Conservation (phyloP, 345 rosid genomes). For the Camelina hispida region DNA sequence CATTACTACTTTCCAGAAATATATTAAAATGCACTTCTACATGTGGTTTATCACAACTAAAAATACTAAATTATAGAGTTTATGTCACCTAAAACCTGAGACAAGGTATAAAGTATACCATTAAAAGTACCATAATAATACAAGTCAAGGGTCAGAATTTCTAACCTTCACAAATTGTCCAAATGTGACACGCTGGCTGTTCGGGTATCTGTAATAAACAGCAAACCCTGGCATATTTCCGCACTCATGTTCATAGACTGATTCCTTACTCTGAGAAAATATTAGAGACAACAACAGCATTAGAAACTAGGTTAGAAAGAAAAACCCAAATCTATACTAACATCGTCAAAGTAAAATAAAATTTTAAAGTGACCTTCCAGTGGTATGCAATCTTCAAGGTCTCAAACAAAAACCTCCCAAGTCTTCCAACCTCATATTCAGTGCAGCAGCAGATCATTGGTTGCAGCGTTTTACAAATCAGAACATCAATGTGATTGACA, state of each 20-base stretch:
- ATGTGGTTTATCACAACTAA: conserved; percentile 1
- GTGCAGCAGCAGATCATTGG: conserved; percentile 99
- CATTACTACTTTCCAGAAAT: conserved; percentile 24
- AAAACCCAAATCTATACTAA: neutral
- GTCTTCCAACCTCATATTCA: conserved; percentile 97
- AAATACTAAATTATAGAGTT: conserved; percentile 1
- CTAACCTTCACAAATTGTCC: conserved; percentile 98
- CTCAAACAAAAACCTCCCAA: conserved; percentile 92
- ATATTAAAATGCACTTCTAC: conserved; percentile 12
- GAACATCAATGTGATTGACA: conserved; percentile 97
- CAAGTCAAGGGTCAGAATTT: conserved; percentile 28
- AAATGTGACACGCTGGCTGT: conserved; percentile 97
- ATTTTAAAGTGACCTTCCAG: conserved; percentile 74
- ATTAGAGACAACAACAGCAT: conserved; percentile 32
- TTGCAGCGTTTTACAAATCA: conserved; percentile 95
- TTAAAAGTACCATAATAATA: conserved; percentile 5
- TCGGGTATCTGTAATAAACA: conserved; percentile 92
- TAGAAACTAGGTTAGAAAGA: conserved; percentile 21
- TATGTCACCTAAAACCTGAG: conserved; percentile 12
- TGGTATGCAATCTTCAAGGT: conserved; percentile 93
- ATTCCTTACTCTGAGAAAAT: conserved; percentile 82
- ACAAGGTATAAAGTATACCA: conserved; percentile 7
- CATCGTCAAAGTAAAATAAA: conserved; percentile 13
- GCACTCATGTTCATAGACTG: conserved; percentile 92
- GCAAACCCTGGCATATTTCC: conserved; percentile 99